phyloP scores from a whole-genome alignment of 2,329 filamentous ascomycete genomes.

The Claviceps fusiformis region DNA sequence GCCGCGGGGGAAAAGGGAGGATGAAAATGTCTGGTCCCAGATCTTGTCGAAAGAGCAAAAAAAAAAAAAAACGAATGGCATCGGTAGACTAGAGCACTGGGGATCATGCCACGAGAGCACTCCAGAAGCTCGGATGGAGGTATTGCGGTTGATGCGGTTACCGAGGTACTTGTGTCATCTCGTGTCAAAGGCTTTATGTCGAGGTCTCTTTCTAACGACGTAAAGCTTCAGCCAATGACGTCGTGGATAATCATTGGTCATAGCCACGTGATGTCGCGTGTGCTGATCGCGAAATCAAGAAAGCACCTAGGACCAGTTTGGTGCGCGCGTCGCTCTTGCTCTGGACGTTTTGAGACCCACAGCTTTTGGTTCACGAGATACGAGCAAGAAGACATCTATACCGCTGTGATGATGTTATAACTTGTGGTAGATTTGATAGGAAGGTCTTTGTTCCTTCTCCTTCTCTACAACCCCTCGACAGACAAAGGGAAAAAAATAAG shows the following conservation, averaged over 20 bases:
- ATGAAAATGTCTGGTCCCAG: not conserved
- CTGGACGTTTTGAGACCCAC: not conserved
- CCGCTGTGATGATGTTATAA: not conserved
- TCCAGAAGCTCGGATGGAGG: not conserved
- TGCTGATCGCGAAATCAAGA: slow-evolving; percentile 6
- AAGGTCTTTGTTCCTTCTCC: not conserved
- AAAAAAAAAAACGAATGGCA: not conserved
- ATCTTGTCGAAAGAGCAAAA: not conserved
- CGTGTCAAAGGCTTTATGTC: too few species aligned
- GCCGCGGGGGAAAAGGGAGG: not conserved
- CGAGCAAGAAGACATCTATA: not conserved
- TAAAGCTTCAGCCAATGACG: slow-evolving; percentile 13
- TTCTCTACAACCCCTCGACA: not conserved
- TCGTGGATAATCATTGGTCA: slow-evolving; percentile 9
- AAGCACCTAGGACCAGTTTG: not conserved
- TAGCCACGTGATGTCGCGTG: slow-evolving; percentile 20
- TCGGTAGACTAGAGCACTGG: not conserved
- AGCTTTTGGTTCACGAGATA: not conserved
- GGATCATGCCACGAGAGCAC: slow-evolving; percentile 4
- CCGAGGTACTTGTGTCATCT: not conserved
- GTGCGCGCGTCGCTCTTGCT: not conserved
- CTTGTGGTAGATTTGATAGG: not conserved
- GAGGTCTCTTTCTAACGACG: slow-evolving; percentile 7
- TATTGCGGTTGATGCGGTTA: not conserved
- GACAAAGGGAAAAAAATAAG: not conserved